Evolutionary conservation across 306 rosid genomes (phyloP).

Genomic region (Glycine tomentella): DNA sequence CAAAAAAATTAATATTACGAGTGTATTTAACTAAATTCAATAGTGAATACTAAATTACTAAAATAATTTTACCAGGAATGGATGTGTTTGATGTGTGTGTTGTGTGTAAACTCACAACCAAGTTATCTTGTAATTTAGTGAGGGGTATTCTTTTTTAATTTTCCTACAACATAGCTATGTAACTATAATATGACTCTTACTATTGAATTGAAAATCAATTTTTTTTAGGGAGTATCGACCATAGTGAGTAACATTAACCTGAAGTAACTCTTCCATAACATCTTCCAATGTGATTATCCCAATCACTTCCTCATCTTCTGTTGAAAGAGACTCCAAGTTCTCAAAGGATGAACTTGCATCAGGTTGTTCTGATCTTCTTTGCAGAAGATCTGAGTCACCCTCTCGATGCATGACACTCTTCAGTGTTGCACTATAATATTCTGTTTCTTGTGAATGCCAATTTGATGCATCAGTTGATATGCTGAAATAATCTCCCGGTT

Average conservation of each 20-base stretch:
- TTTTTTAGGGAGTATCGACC: no score
- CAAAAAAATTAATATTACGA: neutral
- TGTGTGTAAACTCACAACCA: neutral
- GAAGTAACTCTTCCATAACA: slow-evolving; percentile 82
- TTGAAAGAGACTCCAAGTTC: slow-evolving; percentile 46
- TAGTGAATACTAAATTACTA: no score
- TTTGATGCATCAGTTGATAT: slow-evolving; percentile 49
- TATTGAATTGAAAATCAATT: no score
- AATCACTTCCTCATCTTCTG: slow-evolving; percentile 54
- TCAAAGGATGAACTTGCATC: slow-evolving; percentile 45
- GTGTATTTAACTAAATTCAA: neutral
- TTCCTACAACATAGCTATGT: neutral
- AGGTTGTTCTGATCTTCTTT: slow-evolving; percentile 34
- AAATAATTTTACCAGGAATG: neutral
- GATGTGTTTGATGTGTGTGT: neutral
- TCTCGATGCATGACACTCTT: slow-evolving; percentile 49
- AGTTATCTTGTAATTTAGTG: neutral
- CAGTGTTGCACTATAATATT: slow-evolving; percentile 49
- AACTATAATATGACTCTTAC: neutral
- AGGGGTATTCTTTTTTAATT: neutral
- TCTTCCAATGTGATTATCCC: slow-evolving; percentile 85
- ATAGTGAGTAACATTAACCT: slow-evolving; percentile 54
- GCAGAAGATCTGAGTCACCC: slow-evolving; percentile 37
- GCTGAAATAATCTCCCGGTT: slow-evolving; percentile 35
- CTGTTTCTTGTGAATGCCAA: slow-evolving; percentile 48